These are phyloP conservation scores for Aspergillus mulundensis DNA, from an alignment of 495 filamentous ascomycete genomes.

Conservation along the genomic window DNA sequence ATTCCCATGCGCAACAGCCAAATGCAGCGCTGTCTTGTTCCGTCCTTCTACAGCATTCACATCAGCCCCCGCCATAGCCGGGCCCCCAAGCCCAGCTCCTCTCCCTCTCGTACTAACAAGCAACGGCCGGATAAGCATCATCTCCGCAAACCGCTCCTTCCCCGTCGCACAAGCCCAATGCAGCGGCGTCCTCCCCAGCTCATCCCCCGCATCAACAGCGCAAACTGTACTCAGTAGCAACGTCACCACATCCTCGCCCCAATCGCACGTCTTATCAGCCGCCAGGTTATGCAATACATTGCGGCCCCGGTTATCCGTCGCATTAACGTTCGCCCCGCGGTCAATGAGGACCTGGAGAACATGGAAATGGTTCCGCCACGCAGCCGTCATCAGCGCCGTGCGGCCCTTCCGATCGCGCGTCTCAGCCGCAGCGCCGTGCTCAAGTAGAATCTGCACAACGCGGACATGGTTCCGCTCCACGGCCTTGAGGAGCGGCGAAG, in stretches of 20 bases:
- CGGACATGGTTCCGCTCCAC: constrained; percentile 48
- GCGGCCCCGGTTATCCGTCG: constrained; percentile 30
- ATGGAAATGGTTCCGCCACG: constrained; percentile 51
- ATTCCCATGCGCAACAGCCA: constrained; percentile 51
- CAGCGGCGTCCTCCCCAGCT: constrained; percentile 53
- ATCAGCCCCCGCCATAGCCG: constrained; percentile 28
- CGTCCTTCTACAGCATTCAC: constrained; percentile 52
- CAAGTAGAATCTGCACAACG: constrained; percentile 43
- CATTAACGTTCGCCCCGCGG: constrained; percentile 48
- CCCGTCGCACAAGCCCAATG: constrained; percentile 63
- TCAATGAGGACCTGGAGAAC: constrained; percentile 46
- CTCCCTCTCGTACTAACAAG: not conserved
- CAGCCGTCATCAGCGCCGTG: constrained; percentile 58
- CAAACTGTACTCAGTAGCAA: constrained; percentile 42
- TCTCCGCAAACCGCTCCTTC: constrained; percentile 50
- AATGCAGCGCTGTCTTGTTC: constrained; percentile 58
- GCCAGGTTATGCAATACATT: constrained; percentile 54
- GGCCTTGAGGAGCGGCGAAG: constrained; percentile 46
- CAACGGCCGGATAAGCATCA: constrained; percentile 45
- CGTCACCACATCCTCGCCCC: constrained; percentile 48
- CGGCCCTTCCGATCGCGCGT: constrained; percentile 45
- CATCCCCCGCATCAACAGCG: constrained; percentile 41
- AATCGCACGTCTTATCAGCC: constrained; percentile 51
- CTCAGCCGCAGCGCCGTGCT: constrained; percentile 39
- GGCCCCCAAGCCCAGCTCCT: not conserved